Evolutionary conservation across 1,284 basidiomycete species (phyloP).

Genomic region (Sphagnurus paluster): DNA sequence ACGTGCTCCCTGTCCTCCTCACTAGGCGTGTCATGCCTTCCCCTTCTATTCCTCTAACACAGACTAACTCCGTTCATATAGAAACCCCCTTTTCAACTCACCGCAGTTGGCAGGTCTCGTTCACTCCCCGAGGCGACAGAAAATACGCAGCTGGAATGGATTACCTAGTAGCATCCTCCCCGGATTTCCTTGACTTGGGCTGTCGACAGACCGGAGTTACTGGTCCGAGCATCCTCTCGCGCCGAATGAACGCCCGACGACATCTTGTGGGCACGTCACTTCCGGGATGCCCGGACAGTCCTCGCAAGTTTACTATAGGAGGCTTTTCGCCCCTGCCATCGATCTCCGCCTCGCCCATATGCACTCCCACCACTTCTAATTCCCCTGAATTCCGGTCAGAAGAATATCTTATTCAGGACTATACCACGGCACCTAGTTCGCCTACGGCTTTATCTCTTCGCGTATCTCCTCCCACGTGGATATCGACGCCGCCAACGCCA

Average conservation of each 20-base stretch:
- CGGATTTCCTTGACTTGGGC: conserved; percentile 15
- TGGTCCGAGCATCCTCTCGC: conserved; percentile 12
- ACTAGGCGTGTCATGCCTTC: no score
- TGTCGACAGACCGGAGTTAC: conserved; percentile 4
- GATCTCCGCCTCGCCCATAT: conserved; percentile 58
- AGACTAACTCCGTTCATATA: neutral
- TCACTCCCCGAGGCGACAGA: conserved; percentile 5
- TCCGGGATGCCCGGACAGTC: conserved; percentile 13
- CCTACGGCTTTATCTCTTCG: conserved; percentile 19
- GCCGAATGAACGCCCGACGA: conserved; percentile 9
- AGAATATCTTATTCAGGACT: conserved; percentile 19
- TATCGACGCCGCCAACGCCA: conserved; percentile 55
- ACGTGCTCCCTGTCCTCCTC: no score
- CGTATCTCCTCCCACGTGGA: conserved; percentile 46
- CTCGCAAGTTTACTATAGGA: conserved; percentile 31
- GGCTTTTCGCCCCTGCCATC: conserved; percentile 55
- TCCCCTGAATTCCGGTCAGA: conserved; percentile 20
- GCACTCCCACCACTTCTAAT: conserved; percentile 44
- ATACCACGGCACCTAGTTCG: conserved; percentile 24
- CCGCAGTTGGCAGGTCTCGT: conserved; percentile 2
- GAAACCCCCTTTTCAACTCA: neutral
- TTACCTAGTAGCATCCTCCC: conserved; percentile 15
- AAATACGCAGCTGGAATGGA: conserved; percentile 14
- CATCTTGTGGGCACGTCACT: neutral
- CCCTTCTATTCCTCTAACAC: neutral